Conservation (phyloP, 2,329 filamentous ascomycete genomes). For the Fusarium denticulatum region DNA sequence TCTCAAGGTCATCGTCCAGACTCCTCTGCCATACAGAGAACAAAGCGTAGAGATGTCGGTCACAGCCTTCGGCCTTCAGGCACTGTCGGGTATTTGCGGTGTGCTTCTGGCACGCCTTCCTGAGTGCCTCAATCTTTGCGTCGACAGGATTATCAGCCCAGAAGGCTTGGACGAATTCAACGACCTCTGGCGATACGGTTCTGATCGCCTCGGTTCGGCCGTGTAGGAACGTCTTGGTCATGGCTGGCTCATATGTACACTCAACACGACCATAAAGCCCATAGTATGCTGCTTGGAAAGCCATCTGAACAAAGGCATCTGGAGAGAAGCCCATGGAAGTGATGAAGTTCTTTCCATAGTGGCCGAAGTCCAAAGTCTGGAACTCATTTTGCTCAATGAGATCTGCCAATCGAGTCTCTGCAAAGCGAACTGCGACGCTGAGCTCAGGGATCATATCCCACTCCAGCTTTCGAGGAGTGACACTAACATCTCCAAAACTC, state of each 20-base stretch:
- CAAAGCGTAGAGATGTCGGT: constrained; percentile 91
- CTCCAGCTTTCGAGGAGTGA: constrained; percentile 93
- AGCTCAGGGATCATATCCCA: constrained; percentile 98
- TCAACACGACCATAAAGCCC: constrained; percentile 93
- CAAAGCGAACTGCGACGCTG: constrained; percentile 90
- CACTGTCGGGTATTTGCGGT: constrained; percentile 83
- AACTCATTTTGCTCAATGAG: constrained; percentile 98
- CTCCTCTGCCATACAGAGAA: constrained; percentile 95
- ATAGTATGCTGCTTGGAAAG: constrained; percentile 97
- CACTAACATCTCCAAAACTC: constrained; percentile 92
- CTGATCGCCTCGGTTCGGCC: constrained; percentile 94
- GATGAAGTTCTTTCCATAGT: constrained; percentile 97
- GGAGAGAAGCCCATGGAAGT: constrained; percentile 97
- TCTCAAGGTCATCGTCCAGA: constrained; percentile 72
- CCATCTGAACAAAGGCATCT: constrained; percentile 98
- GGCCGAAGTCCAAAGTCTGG: constrained; percentile 85
- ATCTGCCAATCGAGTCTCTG: constrained; percentile 92
- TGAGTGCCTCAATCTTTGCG: constrained; percentile 86
- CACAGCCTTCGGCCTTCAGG: constrained; percentile 88
- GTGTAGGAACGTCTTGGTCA: constrained; percentile 95
- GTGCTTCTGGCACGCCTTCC: constrained; percentile 85
- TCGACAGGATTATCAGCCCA: constrained; percentile 90
- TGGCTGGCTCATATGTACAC: constrained; percentile 96
- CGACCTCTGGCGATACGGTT: constrained; percentile 81
- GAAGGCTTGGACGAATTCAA: constrained; percentile 92